Evolutionary conservation across 441 rosid species (phyloP).

Genomic region (Euphorbia celastroides): DNA sequence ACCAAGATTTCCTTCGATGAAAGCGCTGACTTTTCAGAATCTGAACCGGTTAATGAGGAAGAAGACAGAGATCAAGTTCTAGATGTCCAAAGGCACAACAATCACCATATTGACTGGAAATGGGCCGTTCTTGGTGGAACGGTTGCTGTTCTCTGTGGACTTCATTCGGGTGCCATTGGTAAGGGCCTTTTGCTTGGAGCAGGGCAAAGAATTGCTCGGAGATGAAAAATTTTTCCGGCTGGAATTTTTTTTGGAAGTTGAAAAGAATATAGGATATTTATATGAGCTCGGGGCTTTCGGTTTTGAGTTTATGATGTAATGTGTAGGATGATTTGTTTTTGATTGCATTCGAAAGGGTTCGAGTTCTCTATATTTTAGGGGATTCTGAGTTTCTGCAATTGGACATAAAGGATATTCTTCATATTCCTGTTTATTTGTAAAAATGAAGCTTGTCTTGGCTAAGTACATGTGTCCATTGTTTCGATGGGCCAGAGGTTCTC

Average conservation of each 20-base stretch:
- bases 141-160: slow-evolving; percentile 70
- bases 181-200: slow-evolving; percentile 78
- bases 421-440: too few species aligned
- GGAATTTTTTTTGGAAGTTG: not conserved
- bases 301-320: too few species aligned
- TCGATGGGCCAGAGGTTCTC: too few species aligned
- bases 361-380: too few species aligned
- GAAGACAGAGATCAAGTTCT: slow-evolving; percentile 32
- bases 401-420: too few species aligned
- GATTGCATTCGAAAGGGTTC: too few species aligned
- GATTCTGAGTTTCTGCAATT: too few species aligned
- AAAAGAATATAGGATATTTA: not conserved
- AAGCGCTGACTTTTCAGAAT: slow-evolving; percentile 35
- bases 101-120: slow-evolving; percentile 75
- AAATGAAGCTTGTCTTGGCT: too few species aligned
- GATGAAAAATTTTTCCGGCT: slow-evolving; percentile 39
- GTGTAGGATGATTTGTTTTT: too few species aligned
- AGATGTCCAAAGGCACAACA: slow-evolving; percentile 30
- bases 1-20: slow-evolving; percentile 49
- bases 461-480: too few species aligned
- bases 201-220: slow-evolving; percentile 68
- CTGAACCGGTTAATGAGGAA: slow-evolving; percentile 29
- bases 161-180: slow-evolving; percentile 65
- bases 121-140: slow-evolving; percentile 82
- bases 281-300: too few species aligned